Conservation (phyloP, 805 yeast genomes). For the Candida loeiensis region DNA sequence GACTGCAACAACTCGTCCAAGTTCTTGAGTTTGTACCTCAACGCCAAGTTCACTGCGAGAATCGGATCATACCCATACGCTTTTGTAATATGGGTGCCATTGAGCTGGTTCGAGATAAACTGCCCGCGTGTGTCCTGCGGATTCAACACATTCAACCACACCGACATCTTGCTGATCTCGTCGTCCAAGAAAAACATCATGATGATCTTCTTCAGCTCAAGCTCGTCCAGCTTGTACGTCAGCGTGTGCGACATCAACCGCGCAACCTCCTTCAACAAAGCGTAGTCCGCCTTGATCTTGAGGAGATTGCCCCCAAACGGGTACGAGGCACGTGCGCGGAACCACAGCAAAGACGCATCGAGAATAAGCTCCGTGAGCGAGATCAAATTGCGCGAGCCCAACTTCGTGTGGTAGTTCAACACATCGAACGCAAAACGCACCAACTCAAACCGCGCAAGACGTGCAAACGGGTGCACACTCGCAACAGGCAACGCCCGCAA, state of each 20-base stretch:
- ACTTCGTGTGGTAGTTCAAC: slow-evolving; percentile 50
- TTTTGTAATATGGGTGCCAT: slow-evolving; percentile 42
- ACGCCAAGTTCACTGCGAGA: slow-evolving; percentile 67
- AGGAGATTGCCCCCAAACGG: slow-evolving; percentile 85
- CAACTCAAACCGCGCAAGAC: slow-evolving; percentile 71
- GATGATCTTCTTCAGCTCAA: slow-evolving; percentile 51
- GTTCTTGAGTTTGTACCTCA: slow-evolving; percentile 49
- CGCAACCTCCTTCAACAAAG: slow-evolving; percentile 53
- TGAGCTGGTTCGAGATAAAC: slow-evolving; percentile 29
- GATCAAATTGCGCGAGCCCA: slow-evolving; percentile 44
- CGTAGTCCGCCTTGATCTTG: slow-evolving; percentile 65
- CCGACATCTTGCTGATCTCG: slow-evolving; percentile 66
- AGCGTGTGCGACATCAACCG: slow-evolving; percentile 19
- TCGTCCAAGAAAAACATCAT: slow-evolving; percentile 64
- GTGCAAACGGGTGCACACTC: slow-evolving; percentile 78
- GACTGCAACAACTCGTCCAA: slow-evolving; percentile 38
- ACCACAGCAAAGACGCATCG: slow-evolving; percentile 78
- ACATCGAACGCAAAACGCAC: slow-evolving; percentile 65
- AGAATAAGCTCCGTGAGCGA: slow-evolving; percentile 51
- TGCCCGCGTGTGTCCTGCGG: slow-evolving; percentile 40
- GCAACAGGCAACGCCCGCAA: slow-evolving; percentile 52
- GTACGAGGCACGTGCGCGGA: slow-evolving; percentile 54
- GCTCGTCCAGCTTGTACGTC: slow-evolving; percentile 21
- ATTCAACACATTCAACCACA: slow-evolving; percentile 72
- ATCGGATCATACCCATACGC: slow-evolving; percentile 69